These are phyloP conservation scores for Cenchrus americanus DNA, from an alignment of 176 grass and related monocot species.

Conservation along the genomic window DNA sequence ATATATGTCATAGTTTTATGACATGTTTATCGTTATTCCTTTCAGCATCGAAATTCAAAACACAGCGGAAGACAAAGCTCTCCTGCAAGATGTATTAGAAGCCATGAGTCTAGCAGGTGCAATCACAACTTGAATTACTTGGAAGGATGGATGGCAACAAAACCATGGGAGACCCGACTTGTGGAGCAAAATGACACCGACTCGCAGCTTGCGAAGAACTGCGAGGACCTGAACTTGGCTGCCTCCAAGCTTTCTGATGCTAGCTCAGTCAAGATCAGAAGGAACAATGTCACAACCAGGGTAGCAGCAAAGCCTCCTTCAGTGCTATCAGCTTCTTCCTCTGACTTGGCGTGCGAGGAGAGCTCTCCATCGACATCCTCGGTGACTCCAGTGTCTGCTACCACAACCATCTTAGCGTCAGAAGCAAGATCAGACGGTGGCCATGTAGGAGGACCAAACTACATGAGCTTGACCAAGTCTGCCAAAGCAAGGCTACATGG, in stretches of 20 bases:
- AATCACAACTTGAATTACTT: constrained; percentile 53
- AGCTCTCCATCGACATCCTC: constrained; percentile 55
- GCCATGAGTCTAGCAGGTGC: constrained; percentile 38
- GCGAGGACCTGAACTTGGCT: constrained; percentile 40
- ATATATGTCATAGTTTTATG: not conserved
- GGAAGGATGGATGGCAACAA: constrained; percentile 78
- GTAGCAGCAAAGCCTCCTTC: constrained; percentile 56
- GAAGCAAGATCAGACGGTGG: constrained; percentile 49
- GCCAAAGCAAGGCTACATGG: constrained; percentile 64
- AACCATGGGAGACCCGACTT: constrained; percentile 68
- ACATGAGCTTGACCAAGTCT: constrained; percentile 81
- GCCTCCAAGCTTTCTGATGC: constrained; percentile 43
- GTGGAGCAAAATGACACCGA: constrained; percentile 38
- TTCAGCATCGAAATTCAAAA: constrained; percentile 57
- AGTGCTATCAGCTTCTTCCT: constrained; percentile 51
- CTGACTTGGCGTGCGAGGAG: constrained; percentile 49
- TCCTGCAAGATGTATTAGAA: constrained; percentile 47
- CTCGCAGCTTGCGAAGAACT: constrained; percentile 36
- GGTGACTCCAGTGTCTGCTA: constrained; percentile 37
- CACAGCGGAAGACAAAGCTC: constrained; percentile 50
- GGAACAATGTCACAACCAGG: constrained; percentile 63
- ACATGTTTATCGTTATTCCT: not conserved
- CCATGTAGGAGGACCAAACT: constrained; percentile 48
- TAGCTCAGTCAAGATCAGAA: constrained; percentile 45
- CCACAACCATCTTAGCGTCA: constrained; percentile 33